These are phyloP conservation scores for Rhipidocladum racemiflorum DNA, from an alignment of 176 grass and related monocot genomes.

Conservation along the genomic window DNA sequence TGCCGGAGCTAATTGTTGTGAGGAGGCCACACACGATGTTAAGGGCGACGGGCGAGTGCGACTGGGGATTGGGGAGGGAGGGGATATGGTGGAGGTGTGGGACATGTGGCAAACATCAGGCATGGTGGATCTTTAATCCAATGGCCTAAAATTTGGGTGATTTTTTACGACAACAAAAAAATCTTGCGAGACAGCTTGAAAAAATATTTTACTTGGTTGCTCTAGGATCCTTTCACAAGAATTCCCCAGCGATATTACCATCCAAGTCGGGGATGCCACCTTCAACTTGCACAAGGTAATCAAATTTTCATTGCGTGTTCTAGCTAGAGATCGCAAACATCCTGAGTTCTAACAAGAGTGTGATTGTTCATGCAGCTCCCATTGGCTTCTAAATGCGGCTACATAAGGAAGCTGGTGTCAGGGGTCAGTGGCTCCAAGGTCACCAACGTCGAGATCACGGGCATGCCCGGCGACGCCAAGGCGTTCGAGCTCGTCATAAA, in stretches of 20 bases:
- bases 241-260: slow-evolving; percentile 57
- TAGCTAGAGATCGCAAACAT: neutral
- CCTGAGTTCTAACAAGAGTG: neutral
- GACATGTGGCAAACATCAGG: no score
- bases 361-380: slow-evolving; percentile 44
- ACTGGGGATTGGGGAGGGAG: no score
- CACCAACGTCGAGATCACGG: slow-evolving; percentile 49
- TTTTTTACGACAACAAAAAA: no score
- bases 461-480: slow-evolving; percentile 57
- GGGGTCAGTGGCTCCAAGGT: slow-evolving; percentile 19
- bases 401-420: slow-evolving; percentile 55
- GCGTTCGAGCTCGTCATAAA: slow-evolving; percentile 67
- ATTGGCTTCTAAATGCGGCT: slow-evolving; percentile 64
- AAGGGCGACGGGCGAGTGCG: no score
- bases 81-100: no score
- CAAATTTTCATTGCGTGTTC: neutral
- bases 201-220: neutral
- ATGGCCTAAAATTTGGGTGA: no score
- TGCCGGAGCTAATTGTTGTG: no score
- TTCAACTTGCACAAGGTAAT: slow-evolving; percentile 84
- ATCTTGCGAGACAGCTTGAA: neutral
- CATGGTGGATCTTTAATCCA: no score
- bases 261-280: slow-evolving; percentile 53
- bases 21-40: no score
- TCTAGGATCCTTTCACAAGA: slow-evolving; percentile 82